Conservation (phyloP, 352 stramenopile genomes). For the Phytophthora hibernalis region DNA sequence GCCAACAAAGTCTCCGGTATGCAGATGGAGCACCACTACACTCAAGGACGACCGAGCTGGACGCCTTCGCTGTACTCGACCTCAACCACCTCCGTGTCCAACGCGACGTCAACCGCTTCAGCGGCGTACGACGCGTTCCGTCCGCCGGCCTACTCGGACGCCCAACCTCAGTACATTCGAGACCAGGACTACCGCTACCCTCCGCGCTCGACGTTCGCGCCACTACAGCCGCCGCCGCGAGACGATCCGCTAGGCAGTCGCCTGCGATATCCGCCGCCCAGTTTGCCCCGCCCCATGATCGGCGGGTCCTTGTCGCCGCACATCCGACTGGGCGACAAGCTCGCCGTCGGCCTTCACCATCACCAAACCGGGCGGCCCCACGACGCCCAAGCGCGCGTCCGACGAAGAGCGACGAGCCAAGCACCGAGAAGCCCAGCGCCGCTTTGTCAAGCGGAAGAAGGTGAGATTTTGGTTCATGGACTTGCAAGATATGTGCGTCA, state of each 20-base stretch:
- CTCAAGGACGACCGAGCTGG: conserved; percentile 38
- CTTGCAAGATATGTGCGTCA: background rate
- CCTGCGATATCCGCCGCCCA: conserved; percentile 29
- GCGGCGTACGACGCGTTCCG: conserved; percentile 29
- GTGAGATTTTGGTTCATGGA: conserved; percentile 24
- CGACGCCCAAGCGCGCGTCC: conserved; percentile 33
- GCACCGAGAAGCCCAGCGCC: conserved; percentile 56
- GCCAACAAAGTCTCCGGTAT: conserved; percentile 19
- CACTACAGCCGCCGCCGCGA: conserved; percentile 29
- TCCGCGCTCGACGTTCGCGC: conserved; percentile 29
- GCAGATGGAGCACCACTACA: conserved; percentile 40
- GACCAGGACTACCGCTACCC: conserved; percentile 35
- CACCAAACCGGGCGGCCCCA: conserved; percentile 6
- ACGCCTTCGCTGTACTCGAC: conserved; percentile 32
- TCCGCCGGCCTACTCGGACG: conserved; percentile 17
- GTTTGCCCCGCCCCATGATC: conserved; percentile 32
- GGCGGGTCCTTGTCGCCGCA: conserved; percentile 29
- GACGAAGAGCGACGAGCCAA: conserved; percentile 64
- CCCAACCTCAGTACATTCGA: conserved; percentile 20
- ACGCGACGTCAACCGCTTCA: conserved; percentile 4
- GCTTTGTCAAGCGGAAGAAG: conserved; percentile 66
- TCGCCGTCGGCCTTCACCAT: conserved; percentile 14
- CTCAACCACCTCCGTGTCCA: background rate
- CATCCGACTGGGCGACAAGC: conserved; percentile 21
- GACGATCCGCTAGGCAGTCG: conserved; percentile 17